Evolutionary conservation across 352 stramenopile species (phyloP).

Genomic region (Thraustochytrium striatum): DNA sequence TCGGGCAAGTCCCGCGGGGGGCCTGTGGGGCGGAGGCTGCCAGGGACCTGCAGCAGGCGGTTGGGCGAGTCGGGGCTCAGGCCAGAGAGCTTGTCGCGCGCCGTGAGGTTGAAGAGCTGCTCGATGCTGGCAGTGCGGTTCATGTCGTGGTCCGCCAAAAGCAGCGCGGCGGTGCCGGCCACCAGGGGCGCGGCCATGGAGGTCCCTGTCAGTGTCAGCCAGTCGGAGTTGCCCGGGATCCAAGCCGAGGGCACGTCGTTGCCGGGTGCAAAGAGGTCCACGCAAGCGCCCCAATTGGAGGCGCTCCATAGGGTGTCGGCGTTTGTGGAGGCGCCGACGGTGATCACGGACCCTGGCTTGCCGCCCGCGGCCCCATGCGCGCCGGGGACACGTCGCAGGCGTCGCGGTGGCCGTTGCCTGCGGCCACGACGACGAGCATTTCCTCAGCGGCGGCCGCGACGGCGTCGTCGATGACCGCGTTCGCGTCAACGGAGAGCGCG

Average conservation of each 20-base stretch:
- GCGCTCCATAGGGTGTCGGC: conserved; percentile 11
- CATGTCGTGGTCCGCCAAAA: too few relatives aligned
- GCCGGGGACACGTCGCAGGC: conserved; percentile 37
- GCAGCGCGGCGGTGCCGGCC: conserved; percentile 29
- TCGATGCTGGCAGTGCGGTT: too few relatives aligned
- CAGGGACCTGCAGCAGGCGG: too few relatives aligned
- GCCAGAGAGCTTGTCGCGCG: too few relatives aligned
- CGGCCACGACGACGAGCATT: conserved; percentile 46
- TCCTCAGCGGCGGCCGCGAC: not conserved
- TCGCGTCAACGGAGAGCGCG: not conserved
- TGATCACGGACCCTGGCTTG: conserved; percentile 37
- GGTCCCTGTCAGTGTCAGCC: conserved; percentile 5
- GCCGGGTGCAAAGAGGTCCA: conserved; percentile 48
- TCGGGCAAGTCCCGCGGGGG: too few relatives aligned
- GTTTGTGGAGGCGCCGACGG: conserved; percentile 42
- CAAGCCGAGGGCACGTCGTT: conserved; percentile 40
- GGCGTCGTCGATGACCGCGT: not conserved
- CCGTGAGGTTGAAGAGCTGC: too few relatives aligned
- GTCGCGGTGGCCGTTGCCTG: conserved; percentile 15
- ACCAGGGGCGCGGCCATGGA: conserved; percentile 47
- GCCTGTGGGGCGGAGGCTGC: too few relatives aligned
- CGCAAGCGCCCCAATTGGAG: conserved; percentile 46
- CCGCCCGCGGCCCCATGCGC: not conserved
- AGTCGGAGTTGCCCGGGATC: not conserved
- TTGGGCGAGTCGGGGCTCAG: too few relatives aligned